phyloP scores from a whole-genome alignment of 495 filamentous ascomycete species.

The Amniculicola lignicola region DNA sequence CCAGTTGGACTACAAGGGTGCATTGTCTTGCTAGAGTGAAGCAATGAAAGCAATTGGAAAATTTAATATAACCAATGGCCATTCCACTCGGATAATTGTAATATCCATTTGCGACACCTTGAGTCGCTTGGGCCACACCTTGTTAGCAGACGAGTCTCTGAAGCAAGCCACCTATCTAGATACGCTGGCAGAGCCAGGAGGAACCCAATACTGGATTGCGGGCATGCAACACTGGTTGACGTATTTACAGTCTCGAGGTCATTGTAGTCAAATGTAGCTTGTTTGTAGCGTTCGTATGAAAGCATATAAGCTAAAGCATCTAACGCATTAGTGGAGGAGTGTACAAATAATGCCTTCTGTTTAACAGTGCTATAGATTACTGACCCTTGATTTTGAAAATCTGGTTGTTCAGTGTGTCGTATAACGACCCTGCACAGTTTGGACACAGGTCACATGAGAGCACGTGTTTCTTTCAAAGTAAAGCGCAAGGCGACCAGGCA shows the following conservation, averaged over 20 bases:
- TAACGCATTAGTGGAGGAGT: no score
- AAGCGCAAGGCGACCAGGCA: no score
- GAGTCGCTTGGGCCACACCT: neutral
- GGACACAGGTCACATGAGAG: no score
- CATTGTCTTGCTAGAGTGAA: neutral
- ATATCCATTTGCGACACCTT: neutral
- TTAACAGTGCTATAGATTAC: no score
- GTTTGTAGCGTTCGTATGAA: no score
- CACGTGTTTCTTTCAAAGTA: no score
- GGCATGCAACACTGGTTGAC: conserved; percentile 1
- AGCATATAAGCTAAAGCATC: no score
- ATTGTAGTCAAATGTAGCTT: neutral
- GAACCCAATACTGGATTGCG: conserved; percentile 1
- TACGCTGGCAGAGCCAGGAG: neutral
- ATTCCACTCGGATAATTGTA: neutral
- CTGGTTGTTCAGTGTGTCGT: no score
- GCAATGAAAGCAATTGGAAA: neutral
- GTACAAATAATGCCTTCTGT: no score
- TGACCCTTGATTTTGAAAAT: no score
- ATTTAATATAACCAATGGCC: neutral
- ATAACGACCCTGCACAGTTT: no score
- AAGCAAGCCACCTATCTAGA: neutral
- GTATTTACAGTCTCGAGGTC: neutral
- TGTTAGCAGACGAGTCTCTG: neutral
- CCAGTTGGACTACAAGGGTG: neutral